Conservation (phyloP, 2,329 filamentous ascomycete species). For the Fusarium phyllophilum region DNA sequence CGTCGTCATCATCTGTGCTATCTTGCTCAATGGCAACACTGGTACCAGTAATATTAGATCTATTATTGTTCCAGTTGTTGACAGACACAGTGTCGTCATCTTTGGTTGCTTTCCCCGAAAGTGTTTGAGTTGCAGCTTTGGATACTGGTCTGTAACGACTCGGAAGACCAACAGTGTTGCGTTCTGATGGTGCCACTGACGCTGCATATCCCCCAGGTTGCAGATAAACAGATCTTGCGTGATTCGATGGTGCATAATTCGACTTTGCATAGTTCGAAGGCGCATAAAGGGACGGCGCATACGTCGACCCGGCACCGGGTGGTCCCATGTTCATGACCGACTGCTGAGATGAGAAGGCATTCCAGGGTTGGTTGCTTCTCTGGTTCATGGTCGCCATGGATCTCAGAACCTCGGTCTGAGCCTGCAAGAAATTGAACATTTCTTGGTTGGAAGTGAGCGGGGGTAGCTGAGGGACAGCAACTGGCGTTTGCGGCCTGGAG, state of each 20-base stretch:
- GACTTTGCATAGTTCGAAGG: conserved; percentile 4
- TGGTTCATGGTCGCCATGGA: conserved; percentile 16
- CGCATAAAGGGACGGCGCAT: not conserved
- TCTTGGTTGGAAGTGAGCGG: not conserved
- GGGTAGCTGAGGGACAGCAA: not conserved
- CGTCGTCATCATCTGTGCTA: conserved; percentile 10
- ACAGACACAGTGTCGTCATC: not conserved
- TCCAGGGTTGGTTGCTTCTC: not conserved
- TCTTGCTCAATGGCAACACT: not conserved
- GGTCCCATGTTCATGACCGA: not conserved
- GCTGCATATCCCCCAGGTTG: not conserved
- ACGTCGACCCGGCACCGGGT: not conserved
- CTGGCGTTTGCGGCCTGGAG: conserved; percentile 11
- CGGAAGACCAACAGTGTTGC: conserved; percentile 27
- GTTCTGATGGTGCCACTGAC: conserved; percentile 28
- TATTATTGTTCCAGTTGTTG: not conserved
- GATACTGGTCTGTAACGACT: conserved; percentile 32
- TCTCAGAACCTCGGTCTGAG: conserved; percentile 18
- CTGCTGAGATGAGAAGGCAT: not conserved
- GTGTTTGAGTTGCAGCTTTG: not conserved
- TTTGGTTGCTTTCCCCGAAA: not conserved
- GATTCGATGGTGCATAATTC: conserved; percentile 10
- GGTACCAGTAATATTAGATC: not conserved
- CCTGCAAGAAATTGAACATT: conserved; percentile 20
- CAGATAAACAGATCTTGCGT: conserved; percentile 13